Base-by-base conservation (phyloP, 225 moss, liverwort and hornwort species). In the Climacium dendroides region DNA sequence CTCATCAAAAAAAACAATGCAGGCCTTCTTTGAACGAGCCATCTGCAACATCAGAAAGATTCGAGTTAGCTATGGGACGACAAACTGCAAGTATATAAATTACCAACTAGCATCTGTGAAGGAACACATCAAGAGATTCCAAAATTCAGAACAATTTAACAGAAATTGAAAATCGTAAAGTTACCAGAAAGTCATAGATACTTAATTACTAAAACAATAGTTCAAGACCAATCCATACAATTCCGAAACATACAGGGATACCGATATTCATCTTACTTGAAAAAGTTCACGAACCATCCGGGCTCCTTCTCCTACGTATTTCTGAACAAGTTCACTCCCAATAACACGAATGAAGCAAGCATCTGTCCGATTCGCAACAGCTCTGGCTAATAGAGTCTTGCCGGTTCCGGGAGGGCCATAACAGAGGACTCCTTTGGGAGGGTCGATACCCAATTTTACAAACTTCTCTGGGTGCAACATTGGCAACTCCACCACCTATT, bases 281-380 rank as follows among this genome's bases (percentile, higher is more conserved):
- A 98, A 96, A 73, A 96, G 93, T 80, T 98, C 96, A 60, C 96
- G 93, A 82, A 98, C 96, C 96, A 98, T 96, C 52, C 95, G 92
- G 43, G 96, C 95, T 87, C 97, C 96, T 85, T 98, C 96, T 89
- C 96, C 97, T 26, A 98, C 94, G 80, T 98, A 98, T 78, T 96
- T 98, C 82, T 98, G 97, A 76, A 98, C 95, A 50, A 98, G 94
- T 73, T 98, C 96, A 90, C 96, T 96, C 43, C 97, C 97, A 87
- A 98, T 96, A 45, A 98, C 96, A 84, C 96, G 92, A 84, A 98
- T 96, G 85, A 96, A 98, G 92, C 95, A 96, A 73, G 97, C 96
- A 89, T 96, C 94, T 66, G 96, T 98, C 28, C 95, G 91, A 80
- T 98, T 98, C 80, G 96, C 96, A 87, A 96, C 96, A 75, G 96